These are phyloP conservation scores for Abrus precatorius DNA, from an alignment of 306 rosid genomes.

Conservation along the genomic window DNA sequence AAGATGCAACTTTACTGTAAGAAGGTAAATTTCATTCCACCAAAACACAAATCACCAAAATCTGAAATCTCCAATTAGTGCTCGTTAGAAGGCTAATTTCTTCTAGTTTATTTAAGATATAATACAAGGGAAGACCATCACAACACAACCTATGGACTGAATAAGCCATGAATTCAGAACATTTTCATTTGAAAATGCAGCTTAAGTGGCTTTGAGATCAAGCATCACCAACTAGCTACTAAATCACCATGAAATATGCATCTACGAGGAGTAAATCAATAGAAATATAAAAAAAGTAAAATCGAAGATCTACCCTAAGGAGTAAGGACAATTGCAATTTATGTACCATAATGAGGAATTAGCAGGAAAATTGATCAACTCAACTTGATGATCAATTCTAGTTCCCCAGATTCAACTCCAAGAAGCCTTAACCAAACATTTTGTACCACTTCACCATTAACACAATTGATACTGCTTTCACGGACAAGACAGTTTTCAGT, in stretches of 20 bases:
- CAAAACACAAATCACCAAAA: neutral
- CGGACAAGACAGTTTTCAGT: conserved; percentile 80
- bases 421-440: conserved; percentile 92
- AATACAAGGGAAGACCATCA: neutral
- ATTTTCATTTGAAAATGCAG: conserved; percentile 20
- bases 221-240: neutral
- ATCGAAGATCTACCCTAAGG: conserved; percentile 44
- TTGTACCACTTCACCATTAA: conserved; percentile 82
- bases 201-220: conserved; percentile 18
- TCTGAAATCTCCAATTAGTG: neutral
- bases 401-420: conserved; percentile 88
- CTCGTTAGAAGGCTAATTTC: neutral
- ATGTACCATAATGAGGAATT: conserved; percentile 48
- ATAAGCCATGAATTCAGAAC: conserved; percentile 31
- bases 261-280: neutral
- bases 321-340: conserved; percentile 26
- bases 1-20: no score
- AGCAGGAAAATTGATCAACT: conserved; percentile 40
- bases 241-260: conserved; percentile 6
- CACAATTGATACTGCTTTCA: conserved; percentile 80
- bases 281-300: no score
- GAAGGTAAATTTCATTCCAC: no score
- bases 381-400: conserved; percentile 81
- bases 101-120: neutral
- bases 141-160: neutral